phyloP scores from a whole-genome alignment of 2,329 filamentous ascomycete species.

The Colletotrichum brevisporum region DNA sequence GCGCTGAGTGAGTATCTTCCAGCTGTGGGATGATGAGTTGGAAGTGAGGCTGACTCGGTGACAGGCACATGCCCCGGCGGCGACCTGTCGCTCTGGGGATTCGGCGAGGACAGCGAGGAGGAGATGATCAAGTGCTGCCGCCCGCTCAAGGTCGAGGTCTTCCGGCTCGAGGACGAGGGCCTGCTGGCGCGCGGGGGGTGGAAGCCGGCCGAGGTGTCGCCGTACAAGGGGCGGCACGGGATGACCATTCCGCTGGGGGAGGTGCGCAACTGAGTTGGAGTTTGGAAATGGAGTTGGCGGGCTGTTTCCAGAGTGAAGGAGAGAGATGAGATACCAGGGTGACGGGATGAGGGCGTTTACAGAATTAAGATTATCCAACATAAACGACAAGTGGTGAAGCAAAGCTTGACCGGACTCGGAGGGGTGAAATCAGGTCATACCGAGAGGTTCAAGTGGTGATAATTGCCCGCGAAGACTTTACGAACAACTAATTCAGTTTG shows the following conservation, averaged over 20 bases:
- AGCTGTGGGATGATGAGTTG: too few relatives aligned
- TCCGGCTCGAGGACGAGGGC: slow-evolving; percentile 67
- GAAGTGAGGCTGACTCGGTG: not conserved
- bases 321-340: not conserved
- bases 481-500: too few relatives aligned
- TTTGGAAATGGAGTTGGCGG: not conserved
- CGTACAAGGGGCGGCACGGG: slow-evolving; percentile 77
- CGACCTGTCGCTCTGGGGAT: slow-evolving; percentile 86
- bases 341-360: not conserved
- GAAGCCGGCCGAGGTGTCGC: slow-evolving; percentile 71
- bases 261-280: slow-evolving; percentile 8
- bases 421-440: too few relatives aligned
- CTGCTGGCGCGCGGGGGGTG: slow-evolving; percentile 70
- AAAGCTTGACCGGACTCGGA: too few relatives aligned
- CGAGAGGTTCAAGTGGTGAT: too few relatives aligned
- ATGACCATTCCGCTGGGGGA: slow-evolving; percentile 55
- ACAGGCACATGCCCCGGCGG: slow-evolving; percentile 82
- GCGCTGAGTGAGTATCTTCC: slow-evolving; percentile 60
- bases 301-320: not conserved
- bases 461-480: too few relatives aligned
- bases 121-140: slow-evolving; percentile 80
- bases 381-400: too few relatives aligned
- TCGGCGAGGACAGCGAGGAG: slow-evolving; percentile 76
- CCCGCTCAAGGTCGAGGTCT: slow-evolving; percentile 82
- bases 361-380: too few relatives aligned